These are phyloP conservation scores for Arachis hypogaea DNA, from an alignment of 306 rosid species.

Conservation along the genomic window DNA sequence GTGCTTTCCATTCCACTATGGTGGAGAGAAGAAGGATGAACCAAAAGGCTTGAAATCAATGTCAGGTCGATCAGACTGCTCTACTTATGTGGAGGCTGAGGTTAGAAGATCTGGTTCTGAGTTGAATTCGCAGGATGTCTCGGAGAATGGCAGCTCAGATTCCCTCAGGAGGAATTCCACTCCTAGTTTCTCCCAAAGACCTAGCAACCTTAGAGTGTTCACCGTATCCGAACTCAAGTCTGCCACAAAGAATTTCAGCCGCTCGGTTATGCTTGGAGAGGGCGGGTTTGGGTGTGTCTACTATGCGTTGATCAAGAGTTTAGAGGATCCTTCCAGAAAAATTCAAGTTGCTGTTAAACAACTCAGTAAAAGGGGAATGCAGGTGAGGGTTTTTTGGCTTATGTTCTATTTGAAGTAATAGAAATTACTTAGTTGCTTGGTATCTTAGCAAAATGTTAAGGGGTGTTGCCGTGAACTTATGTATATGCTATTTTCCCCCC, in stretches of 20 bases:
- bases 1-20: conserved; percentile 64
- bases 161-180: conserved; percentile 61
- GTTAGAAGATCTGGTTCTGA: conserved; percentile 70
- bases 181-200: conserved; percentile 75
- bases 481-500: conserved; percentile 17
- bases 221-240: conserved; percentile 76
- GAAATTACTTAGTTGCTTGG: conserved; percentile 14
- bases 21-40: conserved; percentile 70
- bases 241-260: conserved; percentile 83
- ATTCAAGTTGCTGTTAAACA: conserved; percentile 89
- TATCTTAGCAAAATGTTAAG: neutral
- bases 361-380: conserved; percentile 89
- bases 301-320: conserved; percentile 64
- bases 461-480: conserved; percentile 10
- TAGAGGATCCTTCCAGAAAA: conserved; percentile 65
- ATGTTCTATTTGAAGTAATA: conserved; percentile 14
- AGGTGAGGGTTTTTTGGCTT: conserved; percentile 54
- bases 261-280: conserved; percentile 89
- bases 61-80: conserved; percentile 51
- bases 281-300: conserved; percentile 97
- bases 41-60: conserved; percentile 47
- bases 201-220: conserved; percentile 82
- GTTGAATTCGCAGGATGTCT: conserved; percentile 62
- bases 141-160: conserved; percentile 69
- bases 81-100: conserved; percentile 55